These are phyloP conservation scores for Ceratocystis huliohia DNA, from an alignment of 2,329 filamentous ascomycete species.

Conservation along the genomic window DNA sequence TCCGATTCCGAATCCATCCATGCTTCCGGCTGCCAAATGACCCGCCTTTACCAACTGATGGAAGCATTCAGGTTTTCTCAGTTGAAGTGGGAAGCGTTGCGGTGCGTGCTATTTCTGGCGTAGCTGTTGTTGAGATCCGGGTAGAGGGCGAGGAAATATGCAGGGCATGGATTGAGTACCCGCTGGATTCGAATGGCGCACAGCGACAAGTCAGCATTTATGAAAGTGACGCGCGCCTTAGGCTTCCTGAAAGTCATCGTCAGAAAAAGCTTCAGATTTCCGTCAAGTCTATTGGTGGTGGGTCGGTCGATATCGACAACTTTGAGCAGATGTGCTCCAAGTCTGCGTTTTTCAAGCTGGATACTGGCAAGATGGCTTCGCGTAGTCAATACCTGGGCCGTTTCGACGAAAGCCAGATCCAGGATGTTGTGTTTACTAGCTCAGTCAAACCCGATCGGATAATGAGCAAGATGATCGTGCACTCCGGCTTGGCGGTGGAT, in stretches of 20 bases:
- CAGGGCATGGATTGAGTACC: conserved; percentile 68
- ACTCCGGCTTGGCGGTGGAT: conserved; percentile 63
- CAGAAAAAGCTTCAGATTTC: conserved; percentile 58
- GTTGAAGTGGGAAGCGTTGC: conserved; percentile 66
- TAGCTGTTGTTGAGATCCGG: conserved; percentile 76
- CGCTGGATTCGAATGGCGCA: conserved; percentile 46
- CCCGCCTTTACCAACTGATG: conserved; percentile 48
- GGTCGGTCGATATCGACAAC: conserved; percentile 64
- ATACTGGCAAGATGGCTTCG: conserved; percentile 57
- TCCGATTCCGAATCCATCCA: conserved; percentile 82
- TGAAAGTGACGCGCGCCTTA: conserved; percentile 59
- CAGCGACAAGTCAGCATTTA: conserved; percentile 62
- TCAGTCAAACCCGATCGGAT: conserved; percentile 56
- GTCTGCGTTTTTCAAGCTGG: conserved; percentile 58
- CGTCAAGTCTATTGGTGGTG: conserved; percentile 64
- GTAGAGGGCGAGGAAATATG: conserved; percentile 70
- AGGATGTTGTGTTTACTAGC: conserved; percentile 61
- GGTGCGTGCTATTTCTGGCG: conserved; percentile 65
- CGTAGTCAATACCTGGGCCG: conserved; percentile 61
- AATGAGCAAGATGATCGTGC: conserved; percentile 61
- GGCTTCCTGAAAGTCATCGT: conserved; percentile 58
- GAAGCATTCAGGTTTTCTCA: conserved; percentile 74
- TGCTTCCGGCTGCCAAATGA: conserved; percentile 80
- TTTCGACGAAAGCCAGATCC: conserved; percentile 59
- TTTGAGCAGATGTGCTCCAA: conserved; percentile 59